A percentile compares a stretch with the other conserved stretches of the same genome.
Evolutionary conservation across 176 grass and related monocot genomes (phyloP).

Genomic region (Oryza coarctata): DNA sequence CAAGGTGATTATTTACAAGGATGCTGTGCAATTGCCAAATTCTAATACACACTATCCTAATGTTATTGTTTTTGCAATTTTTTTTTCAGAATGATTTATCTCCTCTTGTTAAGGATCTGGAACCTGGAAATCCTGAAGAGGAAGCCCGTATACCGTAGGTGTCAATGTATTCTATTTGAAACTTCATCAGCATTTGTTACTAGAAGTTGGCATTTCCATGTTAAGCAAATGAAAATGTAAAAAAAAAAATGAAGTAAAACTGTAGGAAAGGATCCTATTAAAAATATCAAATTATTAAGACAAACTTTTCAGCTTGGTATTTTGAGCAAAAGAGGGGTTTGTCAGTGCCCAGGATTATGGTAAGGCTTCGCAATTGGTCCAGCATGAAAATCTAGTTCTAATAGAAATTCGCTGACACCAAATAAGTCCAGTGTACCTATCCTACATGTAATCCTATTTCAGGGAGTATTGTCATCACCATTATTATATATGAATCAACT

Average conservation of each 20-base stretch:
- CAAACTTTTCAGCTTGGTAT: constrained; percentile 11
- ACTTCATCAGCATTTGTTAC: not conserved
- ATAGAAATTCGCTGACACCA: not conserved
- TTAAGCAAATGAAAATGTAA: constrained; percentile 4
- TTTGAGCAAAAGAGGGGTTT: not conserved
- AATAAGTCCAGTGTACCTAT: constrained; percentile 6
- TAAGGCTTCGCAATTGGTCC: not conserved
- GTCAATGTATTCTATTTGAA: not conserved
- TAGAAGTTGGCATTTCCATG: constrained; percentile 1
- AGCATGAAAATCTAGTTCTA: not conserved
- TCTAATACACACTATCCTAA: constrained; percentile 3
- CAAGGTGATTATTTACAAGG: constrained; percentile 53
- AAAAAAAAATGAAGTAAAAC: not conserved
- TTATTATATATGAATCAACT: not conserved
- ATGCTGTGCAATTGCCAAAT: not conserved
- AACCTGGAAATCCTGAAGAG: constrained; percentile 81
- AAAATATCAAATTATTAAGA: constrained; percentile 1
- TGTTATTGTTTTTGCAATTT: constrained; percentile 32
- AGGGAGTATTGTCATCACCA: not conserved
- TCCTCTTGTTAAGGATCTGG: constrained; percentile 86
- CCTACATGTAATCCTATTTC: not conserved
- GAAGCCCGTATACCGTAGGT: constrained; percentile 75
- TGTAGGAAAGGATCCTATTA: not conserved
- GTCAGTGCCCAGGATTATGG: not conserved
- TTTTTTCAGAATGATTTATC: constrained; percentile 81